Percentiles rank a stretch among this genome's conserved stretches.
Evolutionary conservation across 345 rosid species (phyloP).

Genomic region (Syzygium jambos): DNA sequence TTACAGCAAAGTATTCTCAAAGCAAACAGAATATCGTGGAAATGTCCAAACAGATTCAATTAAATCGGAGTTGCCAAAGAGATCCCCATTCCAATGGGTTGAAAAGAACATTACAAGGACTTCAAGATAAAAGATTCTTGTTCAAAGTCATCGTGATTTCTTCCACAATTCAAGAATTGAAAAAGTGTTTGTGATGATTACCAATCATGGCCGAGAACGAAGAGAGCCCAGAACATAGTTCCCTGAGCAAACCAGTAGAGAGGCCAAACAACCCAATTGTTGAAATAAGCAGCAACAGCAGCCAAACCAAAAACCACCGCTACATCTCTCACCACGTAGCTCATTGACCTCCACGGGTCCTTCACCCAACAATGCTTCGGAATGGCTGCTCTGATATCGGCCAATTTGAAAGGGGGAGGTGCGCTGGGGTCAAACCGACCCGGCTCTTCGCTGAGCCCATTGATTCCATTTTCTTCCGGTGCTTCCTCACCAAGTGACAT

Average conservation of each 20-base stretch:
- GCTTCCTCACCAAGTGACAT: constrained; percentile 4
- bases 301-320: constrained; percentile 63
- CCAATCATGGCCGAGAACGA: constrained; percentile 98
- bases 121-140: neutral
- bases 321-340: constrained; percentile 72
- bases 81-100: neutral
- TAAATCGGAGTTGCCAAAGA: neutral
- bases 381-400: constrained; percentile 72
- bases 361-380: constrained; percentile 93
- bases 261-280: constrained; percentile 82
- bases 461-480: constrained; percentile 5
- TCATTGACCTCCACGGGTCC: constrained; percentile 73
- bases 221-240: constrained; percentile 97
- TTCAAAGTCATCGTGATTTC: neutral
- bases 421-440: constrained; percentile 22
- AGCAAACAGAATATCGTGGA: neutral
- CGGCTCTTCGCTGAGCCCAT: constrained; percentile 4
- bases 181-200: constrained; percentile 18
- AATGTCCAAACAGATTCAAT: neutral
- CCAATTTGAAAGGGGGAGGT: constrained; percentile 65
- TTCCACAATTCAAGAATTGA: neutral
- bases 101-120: neutral
- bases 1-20: neutral
- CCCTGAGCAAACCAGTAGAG: constrained; percentile 90
- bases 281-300: constrained; percentile 60